These are phyloP conservation scores for Zygoascus ofunaensis DNA, from an alignment of 805 yeast genomes.

Conservation along the genomic window DNA sequence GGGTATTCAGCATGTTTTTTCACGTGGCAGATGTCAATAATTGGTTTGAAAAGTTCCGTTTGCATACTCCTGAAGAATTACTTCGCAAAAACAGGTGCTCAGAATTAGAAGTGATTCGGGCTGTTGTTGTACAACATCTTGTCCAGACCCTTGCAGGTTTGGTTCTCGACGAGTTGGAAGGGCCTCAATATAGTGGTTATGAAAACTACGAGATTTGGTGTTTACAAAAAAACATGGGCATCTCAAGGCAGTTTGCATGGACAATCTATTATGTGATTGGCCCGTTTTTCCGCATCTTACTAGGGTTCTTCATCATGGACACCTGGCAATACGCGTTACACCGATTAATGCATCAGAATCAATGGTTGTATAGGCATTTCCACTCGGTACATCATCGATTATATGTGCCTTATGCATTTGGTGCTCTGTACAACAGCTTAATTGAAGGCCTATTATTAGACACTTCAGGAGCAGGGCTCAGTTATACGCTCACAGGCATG, in stretches of 20 bases:
- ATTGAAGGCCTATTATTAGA: slow-evolving; percentile 89
- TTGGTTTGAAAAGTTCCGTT: slow-evolving; percentile 73
- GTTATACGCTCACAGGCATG: slow-evolving; percentile 52
- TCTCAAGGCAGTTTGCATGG: slow-evolving; percentile 32
- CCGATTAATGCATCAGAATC: slow-evolving; percentile 78
- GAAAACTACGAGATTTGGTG: slow-evolving; percentile 42
- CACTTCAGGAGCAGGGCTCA: slow-evolving; percentile 85
- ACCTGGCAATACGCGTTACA: slow-evolving; percentile 95
- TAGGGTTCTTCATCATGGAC: slow-evolving; percentile 72
- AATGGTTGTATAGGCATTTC: slow-evolving; percentile 62
- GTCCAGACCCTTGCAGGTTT: slow-evolving; percentile 71
- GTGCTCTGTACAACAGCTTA: slow-evolving; percentile 91
- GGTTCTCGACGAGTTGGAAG: slow-evolving; percentile 46
- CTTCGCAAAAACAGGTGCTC: slow-evolving; percentile 65
- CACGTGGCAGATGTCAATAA: slow-evolving; percentile 65
- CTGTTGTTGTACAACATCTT: slow-evolving; percentile 76
- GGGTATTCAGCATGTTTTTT: slow-evolving; percentile 69
- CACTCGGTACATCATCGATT: slow-evolving; percentile 93
- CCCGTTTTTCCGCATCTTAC: slow-evolving; percentile 45
- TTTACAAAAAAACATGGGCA: slow-evolving; percentile 31
- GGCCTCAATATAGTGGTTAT: slow-evolving; percentile 37
- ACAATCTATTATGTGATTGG: slow-evolving; percentile 53
- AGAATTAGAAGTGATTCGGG: slow-evolving; percentile 58
- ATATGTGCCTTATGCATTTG: slow-evolving; percentile 94
- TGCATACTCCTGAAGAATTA: slow-evolving; percentile 89